Conservation (phyloP, 2,329 filamentous ascomycete species). For the Aspergillus floridensis region DNA sequence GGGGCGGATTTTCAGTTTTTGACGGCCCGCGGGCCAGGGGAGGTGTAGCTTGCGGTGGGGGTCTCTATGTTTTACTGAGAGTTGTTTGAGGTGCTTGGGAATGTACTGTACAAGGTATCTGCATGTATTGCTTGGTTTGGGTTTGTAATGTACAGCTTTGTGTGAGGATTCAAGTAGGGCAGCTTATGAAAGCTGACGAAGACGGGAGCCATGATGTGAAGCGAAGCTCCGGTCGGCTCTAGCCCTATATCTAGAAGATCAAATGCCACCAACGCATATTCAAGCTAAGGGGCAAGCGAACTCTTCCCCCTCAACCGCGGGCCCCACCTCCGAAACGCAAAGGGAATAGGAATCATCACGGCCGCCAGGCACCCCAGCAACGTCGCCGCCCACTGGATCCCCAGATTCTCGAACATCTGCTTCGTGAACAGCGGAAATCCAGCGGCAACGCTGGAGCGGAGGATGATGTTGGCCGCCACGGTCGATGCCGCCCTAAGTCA, state of each 20-base stretch:
- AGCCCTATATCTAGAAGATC: no score
- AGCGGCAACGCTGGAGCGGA: slow-evolving; percentile 35
- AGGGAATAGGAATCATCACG: slow-evolving; percentile 38
- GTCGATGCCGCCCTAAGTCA: slow-evolving; percentile 45
- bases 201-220: no score
- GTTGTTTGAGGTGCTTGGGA: no score
- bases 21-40: slow-evolving; percentile 21
- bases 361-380: slow-evolving; percentile 36
- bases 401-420: slow-evolving; percentile 40
- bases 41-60: no score
- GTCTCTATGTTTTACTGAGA: no score
- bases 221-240: no score
- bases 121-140: no score
- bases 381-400: slow-evolving; percentile 40
- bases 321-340: slow-evolving; percentile 31
- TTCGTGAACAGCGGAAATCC: slow-evolving; percentile 38
- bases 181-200: no score
- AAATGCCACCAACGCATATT: no score
- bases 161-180: no score
- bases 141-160: no score
- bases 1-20: slow-evolving; percentile 42
- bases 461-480: slow-evolving; percentile 54
- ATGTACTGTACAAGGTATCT: no score
- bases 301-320: slow-evolving; percentile 21
- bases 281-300: neutral